Base-by-base conservation (phyloP, 257 asterid genomes). In the Echium plantagineum region DNA sequence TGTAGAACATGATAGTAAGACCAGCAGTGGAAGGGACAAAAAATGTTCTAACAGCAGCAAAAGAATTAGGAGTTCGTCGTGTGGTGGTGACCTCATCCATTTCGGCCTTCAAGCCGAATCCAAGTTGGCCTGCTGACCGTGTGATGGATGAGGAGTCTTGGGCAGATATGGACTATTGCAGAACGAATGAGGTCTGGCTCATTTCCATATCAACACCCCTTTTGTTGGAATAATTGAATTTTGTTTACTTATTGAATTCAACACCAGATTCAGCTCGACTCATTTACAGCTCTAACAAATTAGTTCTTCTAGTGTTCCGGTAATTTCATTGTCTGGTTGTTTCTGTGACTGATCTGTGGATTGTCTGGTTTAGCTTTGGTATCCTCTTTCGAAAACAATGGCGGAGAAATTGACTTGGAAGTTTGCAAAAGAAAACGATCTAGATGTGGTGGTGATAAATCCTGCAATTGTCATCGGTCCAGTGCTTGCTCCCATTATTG, bases 391-490 rank as follows among this genome's bases (percentile, higher is more conserved):
- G 15, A 90, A 90, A 73, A 78, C 81, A 32, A 75, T 80, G 31
- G 95, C 97, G 52, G 97, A 90, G 58, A 85, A 87, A 69, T 94
- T 89, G 67, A 89, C 95, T 17, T 90, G 97, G 97, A 73, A 87
- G 67, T 85, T 87, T 73, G 82, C 96, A 0, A 71, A 80, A 81
- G 89, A 75, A 73, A 83, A 83, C 9, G 78, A 72, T 65, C 56
- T 87, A 72, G 87, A 85, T 75, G 51, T 90, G 53, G 96, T 90
- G 20, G 95, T 85, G 78, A 83, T 90, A 69, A 81, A 85, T 74
- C 97, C 96, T 6, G 94, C 90, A 56, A 75, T 88, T 0, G 95
- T 83, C 49, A 72, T 87, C 83, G 97, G 97, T 21, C 94, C 96
- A 18, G 63, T 77, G 15, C 74, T 87, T 55, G 84, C 94, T 35